Conservation (phyloP, 306 rosid species). For the cucumber (Cucumis sativus) region DNA sequence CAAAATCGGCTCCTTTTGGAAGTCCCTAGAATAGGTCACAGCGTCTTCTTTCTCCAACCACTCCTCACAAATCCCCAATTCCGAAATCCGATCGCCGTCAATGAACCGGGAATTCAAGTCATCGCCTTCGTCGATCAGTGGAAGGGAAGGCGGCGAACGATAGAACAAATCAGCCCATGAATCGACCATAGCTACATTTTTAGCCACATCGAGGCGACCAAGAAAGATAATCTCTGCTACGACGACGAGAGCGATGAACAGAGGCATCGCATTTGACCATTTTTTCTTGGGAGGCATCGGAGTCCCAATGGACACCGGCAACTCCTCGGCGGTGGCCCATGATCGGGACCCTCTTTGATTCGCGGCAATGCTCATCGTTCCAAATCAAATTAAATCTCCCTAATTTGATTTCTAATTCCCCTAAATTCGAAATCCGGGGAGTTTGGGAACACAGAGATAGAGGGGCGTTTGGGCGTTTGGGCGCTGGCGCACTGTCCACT, state of each 20-base stretch:
- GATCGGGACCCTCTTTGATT: constrained; percentile 54
- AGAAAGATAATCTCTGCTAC: constrained; percentile 76
- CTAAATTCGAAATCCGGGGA: background rate
- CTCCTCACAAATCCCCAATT: constrained; percentile 46
- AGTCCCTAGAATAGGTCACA: constrained; percentile 64
- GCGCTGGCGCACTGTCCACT: too few relatives aligned
- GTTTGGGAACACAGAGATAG: background rate
- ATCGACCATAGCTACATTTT: constrained; percentile 62
- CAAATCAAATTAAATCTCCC: background rate
- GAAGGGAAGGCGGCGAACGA: constrained; percentile 19
- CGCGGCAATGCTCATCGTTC: constrained; percentile 40
- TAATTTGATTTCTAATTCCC: constrained; percentile 7
- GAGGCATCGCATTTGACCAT: constrained; percentile 58
- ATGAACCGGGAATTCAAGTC: constrained; percentile 18
- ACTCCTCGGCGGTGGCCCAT: constrained; percentile 30
- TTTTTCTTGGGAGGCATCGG: constrained; percentile 33
- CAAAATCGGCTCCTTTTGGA: constrained; percentile 46
- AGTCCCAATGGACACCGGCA: constrained; percentile 23
- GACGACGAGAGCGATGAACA: constrained; percentile 56
- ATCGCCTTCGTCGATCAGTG: constrained; percentile 10
- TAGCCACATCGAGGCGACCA: constrained; percentile 67
- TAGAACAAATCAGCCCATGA: constrained; percentile 55
- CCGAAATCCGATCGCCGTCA: constrained; percentile 22
- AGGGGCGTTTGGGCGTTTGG: background rate
- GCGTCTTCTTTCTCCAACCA: constrained; percentile 82